Percentiles rank a stretch among this genome's conserved stretches.
phyloP scores from a whole-genome alignment of 495 filamentous ascomycete species.

The Neurospora discreta region DNA sequence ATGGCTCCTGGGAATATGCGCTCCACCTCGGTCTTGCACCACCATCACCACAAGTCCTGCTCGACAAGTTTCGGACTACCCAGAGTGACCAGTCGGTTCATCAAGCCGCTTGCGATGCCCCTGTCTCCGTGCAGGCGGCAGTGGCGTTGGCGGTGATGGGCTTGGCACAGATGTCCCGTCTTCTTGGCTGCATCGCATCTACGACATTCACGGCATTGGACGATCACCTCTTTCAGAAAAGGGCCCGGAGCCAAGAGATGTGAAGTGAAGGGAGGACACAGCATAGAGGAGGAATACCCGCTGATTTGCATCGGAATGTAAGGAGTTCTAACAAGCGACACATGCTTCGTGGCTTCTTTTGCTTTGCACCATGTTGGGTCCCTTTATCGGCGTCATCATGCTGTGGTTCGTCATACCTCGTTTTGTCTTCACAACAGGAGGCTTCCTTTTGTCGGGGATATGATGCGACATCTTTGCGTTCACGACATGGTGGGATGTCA shows the following conservation, averaged over 20 bases:
- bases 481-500: not conserved
- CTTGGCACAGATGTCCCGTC: not conserved
- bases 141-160: not conserved
- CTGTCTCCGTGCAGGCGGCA: not conserved
- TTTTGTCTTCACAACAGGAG: not conserved
- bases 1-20: not conserved
- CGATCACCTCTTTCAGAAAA: not conserved
- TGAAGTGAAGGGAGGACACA: not conserved
- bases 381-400: not conserved
- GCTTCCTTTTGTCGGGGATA: not conserved
- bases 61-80: not conserved
- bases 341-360: not conserved
- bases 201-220: not conserved
- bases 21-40: not conserved
- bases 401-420: not conserved
- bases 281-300: not conserved
- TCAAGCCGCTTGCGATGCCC: not conserved
- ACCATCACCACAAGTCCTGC: not conserved
- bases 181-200: not conserved
- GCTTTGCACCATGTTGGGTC: not conserved
- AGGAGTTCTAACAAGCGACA: not conserved
- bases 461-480: not conserved
- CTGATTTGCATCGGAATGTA: not conserved
- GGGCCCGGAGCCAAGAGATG: not conserved
- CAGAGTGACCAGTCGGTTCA: not conserved